phyloP scores from a whole-genome alignment of 768 basidiomycete species.

The Boletus speciosus region DNA sequence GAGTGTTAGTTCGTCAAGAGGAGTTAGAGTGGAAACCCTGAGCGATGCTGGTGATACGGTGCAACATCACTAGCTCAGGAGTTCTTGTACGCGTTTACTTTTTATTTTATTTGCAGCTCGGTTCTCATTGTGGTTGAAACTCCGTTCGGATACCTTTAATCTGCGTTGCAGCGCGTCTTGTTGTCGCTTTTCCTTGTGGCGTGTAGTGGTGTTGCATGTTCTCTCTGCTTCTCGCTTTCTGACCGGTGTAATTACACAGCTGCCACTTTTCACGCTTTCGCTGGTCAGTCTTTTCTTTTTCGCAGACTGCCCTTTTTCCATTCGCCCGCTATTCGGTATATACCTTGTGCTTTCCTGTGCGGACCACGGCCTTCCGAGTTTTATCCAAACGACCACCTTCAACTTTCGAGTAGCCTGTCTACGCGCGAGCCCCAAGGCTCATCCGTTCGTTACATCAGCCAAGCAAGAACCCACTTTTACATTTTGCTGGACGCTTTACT shows the following conservation, averaged over 20 bases:
- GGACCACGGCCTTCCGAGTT: conserved; percentile 19
- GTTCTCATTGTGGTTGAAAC: conserved; percentile 34
- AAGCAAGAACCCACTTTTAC: conserved; percentile 17
- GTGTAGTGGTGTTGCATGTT: conserved; percentile 28
- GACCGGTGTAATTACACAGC: conserved; percentile 29
- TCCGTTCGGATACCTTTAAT: conserved; percentile 35
- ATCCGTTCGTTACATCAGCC: conserved; percentile 28
- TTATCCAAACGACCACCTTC: conserved; percentile 14
- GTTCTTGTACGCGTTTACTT: conserved; percentile 34
- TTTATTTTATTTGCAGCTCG: conserved; percentile 35
- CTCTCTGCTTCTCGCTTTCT: conserved; percentile 31
- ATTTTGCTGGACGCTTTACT: conserved; percentile 23
- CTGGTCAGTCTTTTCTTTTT: conserved; percentile 21
- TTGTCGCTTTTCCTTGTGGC: conserved; percentile 29
- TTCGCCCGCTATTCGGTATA: conserved; percentile 30
- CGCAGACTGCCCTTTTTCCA: conserved; percentile 22
- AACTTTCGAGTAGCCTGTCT: conserved; percentile 21
- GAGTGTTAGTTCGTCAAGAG: conserved; percentile 77
- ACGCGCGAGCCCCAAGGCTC: conserved; percentile 14
- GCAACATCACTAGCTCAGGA: conserved; percentile 42
- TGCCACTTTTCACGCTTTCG: conserved; percentile 24
- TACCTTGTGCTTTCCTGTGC: conserved; percentile 23
- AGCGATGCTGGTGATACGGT: conserved; percentile 51
- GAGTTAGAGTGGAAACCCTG: conserved; percentile 71
- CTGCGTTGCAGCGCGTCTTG: conserved; percentile 25